Evolutionary conservation across 352 stramenopile species (phyloP), one percentile per base, ranked within the genome.

Genomic region (Globisporangium alternatum): DNA sequence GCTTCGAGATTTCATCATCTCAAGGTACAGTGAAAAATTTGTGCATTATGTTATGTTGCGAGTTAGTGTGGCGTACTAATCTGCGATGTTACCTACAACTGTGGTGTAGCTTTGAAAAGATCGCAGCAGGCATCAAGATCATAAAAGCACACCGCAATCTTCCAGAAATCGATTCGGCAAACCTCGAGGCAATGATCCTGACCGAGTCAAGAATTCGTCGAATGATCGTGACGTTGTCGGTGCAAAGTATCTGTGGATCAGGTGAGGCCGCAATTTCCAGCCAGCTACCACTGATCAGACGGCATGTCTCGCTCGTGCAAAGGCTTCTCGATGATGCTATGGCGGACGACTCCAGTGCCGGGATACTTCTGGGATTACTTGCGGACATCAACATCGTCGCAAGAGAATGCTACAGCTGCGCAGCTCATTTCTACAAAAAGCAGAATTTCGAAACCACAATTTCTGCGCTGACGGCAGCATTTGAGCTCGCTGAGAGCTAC

Each of bases 391-490:
- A 88, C 28, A 67, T 61, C 15, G 77, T 92, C 64, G 77, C 78
- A 53, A 71, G 81, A 48, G 83, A 92, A 56, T 78, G 79, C 63
- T 92, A 90, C 58, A 71, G 55, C 21, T 88, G 75, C 56, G 81
- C 78, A 0, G 72, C 66, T 31, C 59, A 56, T 12, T 86, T 75
- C 41, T 92, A 83, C 65, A 87, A 90, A 60, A 62, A 53, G 25
- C 64, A 75, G 9, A 71, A 78, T 19, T 74, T 76, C 39, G 65
- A 64, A 37, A 68, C 71, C 9, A 88, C 79, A 21, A 71, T 81
- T 39, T 70, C 61, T 39, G 69, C 71, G 44, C 58, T 92, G 31
- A 71, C 69, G 7, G 66, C 68, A n/a, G 64, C 75, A 12, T 88
- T 92, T 25, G 71, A 76, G 17, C 48, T 90, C 30, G 65, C 65